A percentile compares a stretch with the other conserved stretches of the same genome.
Conservation (phyloP, 495 filamentous ascomycete species). For the Annulohypoxylon moriforme region DNA sequence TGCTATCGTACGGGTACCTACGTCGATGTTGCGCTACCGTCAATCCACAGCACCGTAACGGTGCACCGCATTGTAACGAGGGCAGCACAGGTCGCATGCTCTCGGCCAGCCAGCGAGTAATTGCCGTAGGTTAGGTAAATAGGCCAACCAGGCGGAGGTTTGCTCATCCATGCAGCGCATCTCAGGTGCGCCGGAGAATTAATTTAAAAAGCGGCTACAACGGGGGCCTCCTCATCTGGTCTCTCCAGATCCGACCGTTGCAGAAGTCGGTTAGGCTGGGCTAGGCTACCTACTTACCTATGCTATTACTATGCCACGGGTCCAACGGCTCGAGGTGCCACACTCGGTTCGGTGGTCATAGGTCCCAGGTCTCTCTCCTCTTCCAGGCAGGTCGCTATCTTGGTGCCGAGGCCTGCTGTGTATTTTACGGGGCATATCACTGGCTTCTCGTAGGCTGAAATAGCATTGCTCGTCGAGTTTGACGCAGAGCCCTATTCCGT, state of each 20-base stretch:
- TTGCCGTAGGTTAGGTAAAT: slow-evolving; percentile 41
- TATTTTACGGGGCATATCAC: slow-evolving; percentile 1
- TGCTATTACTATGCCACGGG: slow-evolving; percentile 43
- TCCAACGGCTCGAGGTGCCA: slow-evolving; percentile 33
- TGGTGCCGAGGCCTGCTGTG: slow-evolving; percentile 23
- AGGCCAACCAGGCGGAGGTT: slow-evolving; percentile 39
- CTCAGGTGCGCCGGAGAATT: slow-evolving; percentile 45
- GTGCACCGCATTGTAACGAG: slow-evolving; percentile 23
- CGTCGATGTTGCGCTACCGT: slow-evolving; percentile 29
- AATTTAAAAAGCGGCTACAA: slow-evolving; percentile 43
- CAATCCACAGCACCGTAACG: slow-evolving; percentile 24
- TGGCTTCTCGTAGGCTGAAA: slow-evolving; percentile 1
- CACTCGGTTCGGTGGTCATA: slow-evolving; percentile 20
- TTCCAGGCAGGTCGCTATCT: slow-evolving; percentile 20
- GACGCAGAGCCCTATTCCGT: slow-evolving; percentile 21
- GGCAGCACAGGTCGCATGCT: slow-evolving; percentile 29
- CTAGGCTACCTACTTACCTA: slow-evolving; percentile 27
- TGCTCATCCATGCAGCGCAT: slow-evolving; percentile 34
- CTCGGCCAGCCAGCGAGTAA: slow-evolving; percentile 31
- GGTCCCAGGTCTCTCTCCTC: slow-evolving; percentile 13
- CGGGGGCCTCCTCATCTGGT: slow-evolving; percentile 36
- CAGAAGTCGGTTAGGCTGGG: slow-evolving; percentile 31
- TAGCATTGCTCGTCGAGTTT: slow-evolving; percentile 18
- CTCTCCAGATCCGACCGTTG: slow-evolving; percentile 38
- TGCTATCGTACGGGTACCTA: slow-evolving; percentile 39